Conservation (phyloP, 2,329 filamentous ascomycete genomes). For the Capronia coronata region DNA sequence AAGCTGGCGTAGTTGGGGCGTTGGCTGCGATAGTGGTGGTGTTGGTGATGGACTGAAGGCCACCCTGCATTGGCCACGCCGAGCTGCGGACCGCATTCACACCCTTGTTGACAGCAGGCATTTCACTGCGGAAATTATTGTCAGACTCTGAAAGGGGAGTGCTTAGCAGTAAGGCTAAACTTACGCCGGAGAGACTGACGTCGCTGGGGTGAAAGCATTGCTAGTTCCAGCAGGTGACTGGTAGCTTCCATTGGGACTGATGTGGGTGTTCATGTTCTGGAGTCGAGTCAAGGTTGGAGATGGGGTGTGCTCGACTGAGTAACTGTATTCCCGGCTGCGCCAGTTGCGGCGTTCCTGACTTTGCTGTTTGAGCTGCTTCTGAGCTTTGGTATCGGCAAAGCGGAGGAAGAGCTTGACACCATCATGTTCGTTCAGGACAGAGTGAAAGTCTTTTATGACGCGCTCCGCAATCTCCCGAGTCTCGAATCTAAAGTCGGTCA, state of each 20-base stretch:
- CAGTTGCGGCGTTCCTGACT: conserved; percentile 93
- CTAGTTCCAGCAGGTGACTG: conserved; percentile 39
- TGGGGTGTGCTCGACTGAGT: conserved; percentile 44
- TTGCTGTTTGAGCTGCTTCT: conserved; percentile 94
- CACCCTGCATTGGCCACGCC: conserved; percentile 35
- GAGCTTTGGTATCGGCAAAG: conserved; percentile 91
- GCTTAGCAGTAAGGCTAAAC: conserved; percentile 24
- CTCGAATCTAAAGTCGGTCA: conserved; percentile 62
- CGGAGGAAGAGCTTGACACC: conserved; percentile 84
- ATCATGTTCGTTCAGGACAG: conserved; percentile 67
- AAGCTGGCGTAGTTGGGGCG: conserved; percentile 26
- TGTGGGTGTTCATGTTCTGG: conserved; percentile 36
- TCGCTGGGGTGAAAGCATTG: conserved; percentile 43
- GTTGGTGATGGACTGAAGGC: conserved; percentile 36
- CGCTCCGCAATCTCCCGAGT: conserved; percentile 81
- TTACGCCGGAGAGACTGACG: conserved; percentile 45
- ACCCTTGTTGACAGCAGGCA: conserved; percentile 37
- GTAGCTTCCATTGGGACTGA: conserved; percentile 41
- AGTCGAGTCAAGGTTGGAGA: conserved; percentile 40
- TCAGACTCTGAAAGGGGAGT: conserved; percentile 28
- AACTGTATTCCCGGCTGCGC: conserved; percentile 89
- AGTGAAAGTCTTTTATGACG: conserved; percentile 81
- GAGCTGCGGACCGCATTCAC: conserved; percentile 33
- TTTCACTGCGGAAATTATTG: conserved; percentile 30
- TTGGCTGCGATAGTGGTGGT: conserved; percentile 31